Base-by-base conservation (phyloP, 805 yeast genomes). In the Suhomyces vadensis region DNA sequence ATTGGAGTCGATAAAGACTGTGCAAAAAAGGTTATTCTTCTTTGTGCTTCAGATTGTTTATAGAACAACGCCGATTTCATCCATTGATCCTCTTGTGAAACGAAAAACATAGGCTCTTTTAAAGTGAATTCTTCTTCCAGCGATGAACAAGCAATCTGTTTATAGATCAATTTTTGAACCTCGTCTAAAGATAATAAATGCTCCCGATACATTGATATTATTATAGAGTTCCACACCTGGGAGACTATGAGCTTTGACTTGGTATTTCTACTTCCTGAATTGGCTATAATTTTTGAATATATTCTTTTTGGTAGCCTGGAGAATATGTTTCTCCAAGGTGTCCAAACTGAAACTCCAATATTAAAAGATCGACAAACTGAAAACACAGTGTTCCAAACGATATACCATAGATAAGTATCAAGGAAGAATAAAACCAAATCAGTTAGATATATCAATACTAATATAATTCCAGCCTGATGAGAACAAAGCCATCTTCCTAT, bases 1-100 rank as follows among this genome's bases (percentile, higher is more conserved):
- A 89, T 84, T 1, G 96, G 92, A 0, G 95, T 87, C 0, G 95
- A 83, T 35, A 89, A 68, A 0, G 96, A 87, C 57, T 89, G 96
- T 0, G 97, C 96, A 72, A 89, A 89, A 58, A 87, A 89, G 0
- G 95, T 85, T 1, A 89, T 78, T 51, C 97, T 74, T 55, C 96
- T 71, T 57, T 83, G 83, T 0, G 96, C 95, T 58, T 87, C 96
- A 0, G 89, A 79, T 40, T 81, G 79, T 1, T 77, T 61, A 19
- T 79, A 80, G 53, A 84, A 79, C 13, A 80, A 66, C 5, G 82
- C 75, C 3, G 80, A 74, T 51, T 74, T 79, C 52, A 79, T 73
- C 5, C 84, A 70, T 26, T 82, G 83, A 55, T 88, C 96, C 57
- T 89, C 96, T 53, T 85, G 94, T 0, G 90, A 83, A 16, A 86